Conservation (phyloP, 768 basidiomycete species). For the Serpula lacrymans region DNA sequence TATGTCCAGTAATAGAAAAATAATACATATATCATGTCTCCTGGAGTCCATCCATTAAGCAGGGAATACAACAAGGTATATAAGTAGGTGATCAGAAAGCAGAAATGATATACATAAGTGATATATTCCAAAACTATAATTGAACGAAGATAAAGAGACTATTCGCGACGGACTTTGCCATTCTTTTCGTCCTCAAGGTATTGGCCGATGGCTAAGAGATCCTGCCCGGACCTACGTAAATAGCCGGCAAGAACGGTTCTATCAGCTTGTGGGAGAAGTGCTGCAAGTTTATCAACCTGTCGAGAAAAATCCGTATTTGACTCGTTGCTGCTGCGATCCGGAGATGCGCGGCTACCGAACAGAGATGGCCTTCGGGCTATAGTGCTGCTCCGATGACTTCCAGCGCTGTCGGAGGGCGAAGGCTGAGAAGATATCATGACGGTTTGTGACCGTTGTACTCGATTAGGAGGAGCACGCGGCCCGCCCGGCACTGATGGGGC, state of each 20-base stretch:
- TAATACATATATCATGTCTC: conserved; percentile 20
- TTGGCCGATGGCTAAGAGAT: conserved; percentile 82
- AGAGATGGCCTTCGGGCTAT: conserved; percentile 26
- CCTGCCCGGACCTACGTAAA: conserved; percentile 69
- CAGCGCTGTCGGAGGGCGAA: conserved; percentile 11
- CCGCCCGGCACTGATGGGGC: conserved; percentile 67
- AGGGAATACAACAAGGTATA: conserved; percentile 9
- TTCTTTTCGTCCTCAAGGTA: conserved; percentile 84
- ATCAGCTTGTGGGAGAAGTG: conserved; percentile 72
- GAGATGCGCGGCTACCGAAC: conserved; percentile 19
- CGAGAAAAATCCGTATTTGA: conserved; percentile 51
- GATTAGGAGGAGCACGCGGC: conserved; percentile 64
- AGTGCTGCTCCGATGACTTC: conserved; percentile 28
- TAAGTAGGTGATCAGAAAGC: conserved; percentile 1
- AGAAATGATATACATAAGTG: conserved; percentile 2
- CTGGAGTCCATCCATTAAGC: conserved; percentile 5
- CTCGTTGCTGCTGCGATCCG: conserved; percentile 4
- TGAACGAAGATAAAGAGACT: conserved; percentile 12
- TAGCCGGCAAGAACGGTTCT: conserved; percentile 65
- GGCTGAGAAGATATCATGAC: conserved; percentile 42
- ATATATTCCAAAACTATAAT: conserved; percentile 8
- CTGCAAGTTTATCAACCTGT: conserved; percentile 70
- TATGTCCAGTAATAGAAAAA: conserved; percentile 9
- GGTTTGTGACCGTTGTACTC: conserved; percentile 66
- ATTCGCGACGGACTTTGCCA: conserved; percentile 48